Base-by-base conservation (phyloP, 345 rosid genomes). In the Aegle marmelos region DNA sequence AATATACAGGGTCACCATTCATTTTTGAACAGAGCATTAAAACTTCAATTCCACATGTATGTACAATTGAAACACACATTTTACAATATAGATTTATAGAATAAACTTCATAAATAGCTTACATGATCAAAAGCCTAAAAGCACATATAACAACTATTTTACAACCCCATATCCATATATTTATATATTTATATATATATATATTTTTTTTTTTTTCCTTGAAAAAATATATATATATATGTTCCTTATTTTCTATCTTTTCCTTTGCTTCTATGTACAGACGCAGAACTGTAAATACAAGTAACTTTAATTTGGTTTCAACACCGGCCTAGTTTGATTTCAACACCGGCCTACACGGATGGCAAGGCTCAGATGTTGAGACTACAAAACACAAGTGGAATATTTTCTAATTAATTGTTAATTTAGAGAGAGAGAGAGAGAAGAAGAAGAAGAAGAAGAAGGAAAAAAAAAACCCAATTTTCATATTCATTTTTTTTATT, bases 351-450 rank as follows among this genome's bases (percentile, higher is more conserved):
- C 76, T 78, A 24, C 7, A 2, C 39, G 0, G 14, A 65, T 30
- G 34, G 68, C 75, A 69, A 74, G 81, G 84, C 84, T 78, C 84
- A 30, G 76, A 34, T 74, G 81, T 30, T 53, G 62, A 30, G 50
- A 41, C 37, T 72, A 17, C 54, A 8, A 4, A 31, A 64, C 41
- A 19, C n/a, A 30, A 6, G 41, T 5, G 68, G 4, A 11, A 36
- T 37, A 62, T 58, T 17, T 53, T 53, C 57, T 53, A 53, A 53
- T 17, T 45, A 45, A 45, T 45, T 45, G 50, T 3, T 45, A 45
- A 45, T 45, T 45, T 11, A 11, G 4, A 45, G 50, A 45, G 17
- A 41, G 16, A 41, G 50, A 11, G 14, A 41, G 48, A 8, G 11
- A 39, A 7, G 6, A 1, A 36, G 37, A 0, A 34, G 0, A 36